These are phyloP conservation scores for Candida broadrunensis DNA, from an alignment of 805 yeast species.

Conservation along the genomic window DNA sequence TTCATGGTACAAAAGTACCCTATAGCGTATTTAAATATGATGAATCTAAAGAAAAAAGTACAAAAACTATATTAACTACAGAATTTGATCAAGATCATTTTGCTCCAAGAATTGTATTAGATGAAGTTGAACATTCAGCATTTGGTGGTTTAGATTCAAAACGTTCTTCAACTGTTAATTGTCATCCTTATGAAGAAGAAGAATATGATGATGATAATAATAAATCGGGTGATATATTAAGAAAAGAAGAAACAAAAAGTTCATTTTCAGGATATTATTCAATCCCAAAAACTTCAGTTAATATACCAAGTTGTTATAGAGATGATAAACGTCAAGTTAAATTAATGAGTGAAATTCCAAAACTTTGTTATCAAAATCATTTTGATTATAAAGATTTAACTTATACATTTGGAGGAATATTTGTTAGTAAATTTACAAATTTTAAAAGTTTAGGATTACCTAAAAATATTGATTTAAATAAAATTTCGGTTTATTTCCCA, in stretches of 20 bases:
- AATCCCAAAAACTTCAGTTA: conserved; percentile 22
- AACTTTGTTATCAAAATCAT: conserved; percentile 29
- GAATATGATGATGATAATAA: conserved; percentile 1
- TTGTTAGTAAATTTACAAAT: conserved; percentile 10
- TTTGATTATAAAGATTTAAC: conserved; percentile 27
- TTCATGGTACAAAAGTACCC: conserved; percentile 25
- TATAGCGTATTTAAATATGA: conserved; percentile 22
- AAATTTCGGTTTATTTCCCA: conserved; percentile 35
- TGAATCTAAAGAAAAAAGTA: conserved; percentile 8
- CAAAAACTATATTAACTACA: conserved; percentile 10
- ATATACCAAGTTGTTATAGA: conserved; percentile 13
- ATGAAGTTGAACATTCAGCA: conserved; percentile 14
- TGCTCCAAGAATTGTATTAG: conserved; percentile 21
- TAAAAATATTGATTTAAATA: conserved; percentile 19
- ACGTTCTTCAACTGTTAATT: not conserved
- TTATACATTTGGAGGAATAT: conserved; percentile 39
- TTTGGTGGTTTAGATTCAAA: conserved; percentile 5
- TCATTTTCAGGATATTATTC: conserved; percentile 26
- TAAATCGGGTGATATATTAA: conserved; percentile 1
- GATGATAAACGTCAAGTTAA: conserved; percentile 6
- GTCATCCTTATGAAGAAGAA: not conserved
- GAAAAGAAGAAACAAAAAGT: conserved; percentile 8
- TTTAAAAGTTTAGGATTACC: conserved; percentile 33
- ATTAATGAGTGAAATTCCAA: conserved; percentile 15
- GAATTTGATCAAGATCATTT: conserved; percentile 13